Evolutionary conservation across 1,284 basidiomycete genomes (phyloP), one percentile per base, ranked within the genome.

Genomic region (Pseudozyma thailandica): DNA sequence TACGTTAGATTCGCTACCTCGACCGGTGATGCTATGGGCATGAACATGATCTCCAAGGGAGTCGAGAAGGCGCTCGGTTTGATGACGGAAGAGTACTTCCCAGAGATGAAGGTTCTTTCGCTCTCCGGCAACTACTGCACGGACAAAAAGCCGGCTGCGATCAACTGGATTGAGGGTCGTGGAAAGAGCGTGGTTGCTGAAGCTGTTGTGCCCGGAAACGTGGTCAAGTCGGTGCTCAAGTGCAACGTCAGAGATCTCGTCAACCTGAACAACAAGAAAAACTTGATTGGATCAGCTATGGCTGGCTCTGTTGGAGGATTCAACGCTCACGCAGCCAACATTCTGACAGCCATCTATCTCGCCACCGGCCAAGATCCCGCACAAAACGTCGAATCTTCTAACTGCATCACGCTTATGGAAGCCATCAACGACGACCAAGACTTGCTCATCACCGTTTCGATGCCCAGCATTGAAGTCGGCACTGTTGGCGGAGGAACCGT

Each of bases 111-210:
- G 76, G 89, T 94, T n/a, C 87, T 98, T 25, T 92, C 94, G 13
- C 87, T 99, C 10, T 93, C 91, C 4, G 96, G 95, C 50, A 99
- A 99, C 85, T 99, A 98, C 84, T 98, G 96, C 86, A 99, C 93
- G 57, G 96, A 99, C 86, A 99, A 99, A 90, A 99, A 99, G 86
- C 92, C 96, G 0, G 93, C 95, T 8, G 96, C 96, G 42, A 97
- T 99, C 86, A 98, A 99, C 86, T 99, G 96, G 96, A 98, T 98
- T 77, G 95, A 98, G 85, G 96, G 96, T 2, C 88, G 95, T 57
- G 96, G 96, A 26, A 99, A 99, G 90, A 92, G 90, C 57, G 92
- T 98, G 21, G 94, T 98, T 44, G 94, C 94, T 0, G 96, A 99
- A 85, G 94, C 94, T 4, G 87, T 98, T 45, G 86, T 99, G 23